Percentiles rank a stretch among this genome's conserved stretches.
phyloP scores from a whole-genome alignment of 176 grass and related monocot species.

The Oryza glumipatula region DNA sequence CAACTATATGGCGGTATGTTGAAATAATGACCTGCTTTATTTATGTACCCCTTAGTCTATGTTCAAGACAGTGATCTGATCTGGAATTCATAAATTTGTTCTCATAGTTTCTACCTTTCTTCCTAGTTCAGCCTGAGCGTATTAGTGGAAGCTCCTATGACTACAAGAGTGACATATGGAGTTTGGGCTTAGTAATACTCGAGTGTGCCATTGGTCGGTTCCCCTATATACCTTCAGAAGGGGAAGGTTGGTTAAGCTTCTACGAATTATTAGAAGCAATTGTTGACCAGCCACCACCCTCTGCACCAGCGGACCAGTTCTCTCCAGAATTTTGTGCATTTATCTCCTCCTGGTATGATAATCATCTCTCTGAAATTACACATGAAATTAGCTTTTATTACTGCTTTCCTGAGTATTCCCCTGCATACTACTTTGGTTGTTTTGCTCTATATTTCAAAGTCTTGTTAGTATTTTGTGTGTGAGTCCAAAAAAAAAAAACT shows the following conservation, averaged over 20 bases:
- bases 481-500: background rate
- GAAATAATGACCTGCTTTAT: conserved; percentile 23
- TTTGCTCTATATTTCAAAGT: conserved; percentile 2
- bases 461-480: background rate
- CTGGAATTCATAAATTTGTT: conserved; percentile 20
- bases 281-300: conserved; percentile 93
- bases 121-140: conserved; percentile 73
- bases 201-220: conserved; percentile 94
- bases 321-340: conserved; percentile 95
- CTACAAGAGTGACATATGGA: conserved; percentile 99
- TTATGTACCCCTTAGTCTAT: conserved; percentile 6
- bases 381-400: conserved; percentile 1
- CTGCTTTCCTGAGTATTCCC: background rate
- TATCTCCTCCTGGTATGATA: conserved; percentile 77
- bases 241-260: conserved; percentile 83
- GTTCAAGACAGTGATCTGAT: conserved; percentile 2
- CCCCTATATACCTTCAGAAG: conserved; percentile 84
- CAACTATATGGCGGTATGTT: conserved; percentile 96
- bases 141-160: conserved; percentile 96
- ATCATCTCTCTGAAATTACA: conserved; percentile 7
- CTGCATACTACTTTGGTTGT: background rate
- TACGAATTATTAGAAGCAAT: conserved; percentile 97
- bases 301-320: conserved; percentile 86
- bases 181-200: conserved; percentile 92
- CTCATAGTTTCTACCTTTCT: conserved; percentile 40